These are phyloP conservation scores for Grosmannia huntii DNA, from an alignment of 2,329 filamentous ascomycete species.

Conservation along the genomic window DNA sequence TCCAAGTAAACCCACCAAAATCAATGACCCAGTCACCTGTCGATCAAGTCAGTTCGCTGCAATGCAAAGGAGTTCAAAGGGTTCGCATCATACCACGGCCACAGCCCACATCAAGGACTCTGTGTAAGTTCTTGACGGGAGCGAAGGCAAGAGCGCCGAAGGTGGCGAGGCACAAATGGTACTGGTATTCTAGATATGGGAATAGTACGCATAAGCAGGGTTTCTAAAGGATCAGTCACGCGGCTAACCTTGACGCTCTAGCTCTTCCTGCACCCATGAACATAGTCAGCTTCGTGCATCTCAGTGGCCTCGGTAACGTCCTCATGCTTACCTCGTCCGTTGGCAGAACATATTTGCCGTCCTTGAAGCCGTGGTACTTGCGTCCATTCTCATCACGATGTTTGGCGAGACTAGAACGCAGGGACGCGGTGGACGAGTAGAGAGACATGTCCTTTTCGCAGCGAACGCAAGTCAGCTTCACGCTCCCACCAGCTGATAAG, in stretches of 20 bases:
- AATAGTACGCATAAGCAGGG: not conserved
- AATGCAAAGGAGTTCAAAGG: not conserved
- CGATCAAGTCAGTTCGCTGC: not conserved
- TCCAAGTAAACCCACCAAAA: constrained; percentile 13
- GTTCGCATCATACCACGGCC: constrained; percentile 26
- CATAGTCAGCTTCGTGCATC: too few relatives aligned
- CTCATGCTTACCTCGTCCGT: constrained; percentile 20
- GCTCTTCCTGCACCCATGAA: constrained; percentile 16
- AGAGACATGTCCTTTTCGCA: constrained; percentile 17
- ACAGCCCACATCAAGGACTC: constrained; percentile 37
- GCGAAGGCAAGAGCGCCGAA: constrained; percentile 30
- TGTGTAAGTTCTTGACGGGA: constrained; percentile 26
- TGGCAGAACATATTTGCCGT: constrained; percentile 24
- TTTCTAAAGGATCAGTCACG: not conserved
- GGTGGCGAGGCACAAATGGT: constrained; percentile 26
- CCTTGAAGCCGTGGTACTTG: constrained; percentile 25
- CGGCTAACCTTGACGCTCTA: constrained; percentile 19
- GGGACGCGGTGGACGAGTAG: constrained; percentile 20
- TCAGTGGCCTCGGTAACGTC: too few relatives aligned
- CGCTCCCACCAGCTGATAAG: too few relatives aligned
- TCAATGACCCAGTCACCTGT: constrained; percentile 18
- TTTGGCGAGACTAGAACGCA: constrained; percentile 18
- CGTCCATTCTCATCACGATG: constrained; percentile 23
- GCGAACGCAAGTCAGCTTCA: not conserved
- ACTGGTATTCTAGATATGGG: constrained; percentile 18